These are phyloP conservation scores for Penicillium silybi DNA, from an alignment of 495 filamentous ascomycete genomes.

Conservation along the genomic window DNA sequence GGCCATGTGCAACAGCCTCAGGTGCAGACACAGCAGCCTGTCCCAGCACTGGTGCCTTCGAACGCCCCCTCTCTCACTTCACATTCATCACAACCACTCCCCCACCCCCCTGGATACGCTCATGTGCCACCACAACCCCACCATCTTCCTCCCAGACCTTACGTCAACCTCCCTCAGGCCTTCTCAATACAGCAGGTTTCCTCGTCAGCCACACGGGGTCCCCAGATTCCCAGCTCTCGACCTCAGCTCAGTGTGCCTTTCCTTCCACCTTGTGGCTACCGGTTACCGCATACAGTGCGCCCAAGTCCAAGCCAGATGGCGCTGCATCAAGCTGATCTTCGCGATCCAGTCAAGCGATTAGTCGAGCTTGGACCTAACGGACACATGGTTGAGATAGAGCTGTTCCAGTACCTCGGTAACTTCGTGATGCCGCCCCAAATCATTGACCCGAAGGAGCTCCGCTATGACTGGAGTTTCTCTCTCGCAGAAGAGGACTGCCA, in stretches of 20 bases:
- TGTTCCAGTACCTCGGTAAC: constrained; percentile 44
- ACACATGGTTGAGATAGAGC: constrained; percentile 14
- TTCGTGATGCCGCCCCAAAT: constrained; percentile 39
- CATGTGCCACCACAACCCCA: background rate
- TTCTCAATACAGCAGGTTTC: background rate
- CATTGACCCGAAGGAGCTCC: constrained; percentile 19
- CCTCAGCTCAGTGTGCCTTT: constrained; percentile 10
- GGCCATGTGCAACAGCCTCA: background rate
- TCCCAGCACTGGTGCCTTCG: background rate
- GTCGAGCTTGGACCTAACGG: constrained; percentile 10
- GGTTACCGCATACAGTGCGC: constrained; percentile 35
- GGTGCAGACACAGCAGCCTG: background rate
- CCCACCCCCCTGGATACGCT: background rate
- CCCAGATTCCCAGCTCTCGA: background rate
- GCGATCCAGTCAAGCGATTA: constrained; percentile 49
- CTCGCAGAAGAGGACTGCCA: constrained; percentile 13
- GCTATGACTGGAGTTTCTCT: constrained; percentile 29
- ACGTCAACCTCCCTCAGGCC: too few species aligned
- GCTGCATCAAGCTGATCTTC: constrained; percentile 55
- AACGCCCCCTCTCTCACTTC: background rate
- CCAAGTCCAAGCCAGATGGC: constrained; percentile 42
- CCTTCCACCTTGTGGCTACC: constrained; percentile 27
- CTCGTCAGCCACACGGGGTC: background rate
- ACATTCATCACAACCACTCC: background rate
- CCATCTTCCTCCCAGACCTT: background rate